Percentiles rank a stretch among this genome's conserved stretches.
Conservation (phyloP, 2,329 filamentous ascomycete genomes). For the Alternaria viburni region DNA sequence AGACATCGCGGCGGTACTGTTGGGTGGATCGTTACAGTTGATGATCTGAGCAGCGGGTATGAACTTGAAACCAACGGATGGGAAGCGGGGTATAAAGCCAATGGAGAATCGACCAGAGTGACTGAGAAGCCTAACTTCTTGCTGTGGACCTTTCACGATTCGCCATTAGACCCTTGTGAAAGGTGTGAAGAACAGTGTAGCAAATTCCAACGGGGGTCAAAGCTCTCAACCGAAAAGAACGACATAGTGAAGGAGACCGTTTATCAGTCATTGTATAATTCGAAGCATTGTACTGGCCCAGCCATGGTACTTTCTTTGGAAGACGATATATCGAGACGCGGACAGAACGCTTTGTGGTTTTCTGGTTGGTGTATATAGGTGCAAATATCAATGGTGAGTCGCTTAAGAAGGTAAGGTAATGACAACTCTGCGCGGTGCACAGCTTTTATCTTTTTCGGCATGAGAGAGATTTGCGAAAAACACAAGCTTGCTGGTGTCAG, state of each 20-base stretch:
- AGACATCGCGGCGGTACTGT: neutral
- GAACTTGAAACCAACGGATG: neutral
- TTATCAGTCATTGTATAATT: neutral
- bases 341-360: neutral
- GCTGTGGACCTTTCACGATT: neutral
- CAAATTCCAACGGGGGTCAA: neutral
- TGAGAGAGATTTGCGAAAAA: neutral
- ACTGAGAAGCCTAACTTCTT: neutral
- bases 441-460: neutral
- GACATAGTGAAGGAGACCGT: neutral
- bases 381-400: neutral
- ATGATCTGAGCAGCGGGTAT: neutral
- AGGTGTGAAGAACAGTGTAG: neutral
- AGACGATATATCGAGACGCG: neutral
- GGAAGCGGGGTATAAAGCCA: neutral
- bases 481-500: neutral
- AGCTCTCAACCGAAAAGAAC: neutral
- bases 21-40: neutral
- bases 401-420: neutral
- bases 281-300: neutral
- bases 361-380: neutral
- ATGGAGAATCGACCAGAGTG: neutral
- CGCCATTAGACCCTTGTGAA: neutral
- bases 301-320: neutral
- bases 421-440: neutral